phyloP scores from a whole-genome alignment of 768 basidiomycete genomes.

The Dacryopinax primogenitus region DNA sequence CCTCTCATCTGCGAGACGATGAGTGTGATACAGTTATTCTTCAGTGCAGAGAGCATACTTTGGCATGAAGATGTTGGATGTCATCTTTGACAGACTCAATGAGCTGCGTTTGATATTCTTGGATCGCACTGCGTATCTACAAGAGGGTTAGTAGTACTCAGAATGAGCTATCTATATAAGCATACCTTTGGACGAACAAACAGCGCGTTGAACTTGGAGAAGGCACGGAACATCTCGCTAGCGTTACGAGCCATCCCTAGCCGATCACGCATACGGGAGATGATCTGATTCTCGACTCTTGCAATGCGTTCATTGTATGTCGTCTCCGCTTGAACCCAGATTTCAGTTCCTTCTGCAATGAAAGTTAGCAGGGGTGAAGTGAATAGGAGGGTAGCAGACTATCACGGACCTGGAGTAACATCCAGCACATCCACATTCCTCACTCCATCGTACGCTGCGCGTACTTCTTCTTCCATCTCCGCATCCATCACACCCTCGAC shows the following conservation, averaged over 20 bases:
- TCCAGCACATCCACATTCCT: conserved; percentile 95
- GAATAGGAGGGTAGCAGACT: not conserved
- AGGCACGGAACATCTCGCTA: conserved; percentile 98
- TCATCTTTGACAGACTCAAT: conserved; percentile 99
- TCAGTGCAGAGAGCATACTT: conserved; percentile 34
- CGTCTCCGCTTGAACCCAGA: conserved; percentile 94
- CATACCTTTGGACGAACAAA: conserved; percentile 89
- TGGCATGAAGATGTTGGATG: conserved; percentile 88
- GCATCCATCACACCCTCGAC: conserved; percentile 71
- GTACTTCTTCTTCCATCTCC: conserved; percentile 87
- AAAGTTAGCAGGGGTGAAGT: conserved; percentile 9
- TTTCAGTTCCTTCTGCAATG: conserved; percentile 77
- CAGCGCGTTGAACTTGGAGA: conserved; percentile 94
- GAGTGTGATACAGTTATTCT: not conserved
- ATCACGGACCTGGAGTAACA: conserved; percentile 65
- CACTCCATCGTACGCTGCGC: conserved; percentile 91
- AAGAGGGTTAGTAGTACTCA: not conserved
- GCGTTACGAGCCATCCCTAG: conserved; percentile 93
- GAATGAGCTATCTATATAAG: not conserved
- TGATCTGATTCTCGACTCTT: conserved; percentile 96
- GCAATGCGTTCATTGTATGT: conserved; percentile 97
- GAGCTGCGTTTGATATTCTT: conserved; percentile 96
- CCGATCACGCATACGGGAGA: conserved; percentile 78
- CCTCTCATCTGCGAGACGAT: conserved; percentile 62
- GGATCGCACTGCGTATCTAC: conserved; percentile 92